Base-by-base conservation (phyloP, 495 filamentous ascomycete species). In the Tuber aestivum region DNA sequence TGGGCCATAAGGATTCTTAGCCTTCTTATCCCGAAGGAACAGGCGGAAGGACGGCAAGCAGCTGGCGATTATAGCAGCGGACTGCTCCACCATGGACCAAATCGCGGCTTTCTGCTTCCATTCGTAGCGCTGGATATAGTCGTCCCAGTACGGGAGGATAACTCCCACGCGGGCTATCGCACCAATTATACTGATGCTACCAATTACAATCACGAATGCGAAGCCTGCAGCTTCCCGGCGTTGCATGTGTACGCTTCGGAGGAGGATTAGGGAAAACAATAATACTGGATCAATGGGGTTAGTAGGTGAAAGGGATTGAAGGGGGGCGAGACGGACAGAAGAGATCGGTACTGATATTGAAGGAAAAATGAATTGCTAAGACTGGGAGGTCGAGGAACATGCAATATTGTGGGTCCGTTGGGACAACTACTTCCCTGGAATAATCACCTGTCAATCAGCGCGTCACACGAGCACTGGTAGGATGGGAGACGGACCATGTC, bases 101-200 rank as follows among this genome's bases (percentile, higher is more conserved):
- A 65, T 65, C 27, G 56, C 56, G 56, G 56, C 56, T 65, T 65
- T 65, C 56, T 65, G 56, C 56, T 65, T 65, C 56, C 56, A 65
- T 65, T 16, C 56, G 27, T 65, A 65, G 56, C 56, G 56, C 56
- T 65, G 12, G 27, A 65, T 35, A 35, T 35, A 65, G 56, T 65
- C 32, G 27, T 35, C 56, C 56, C 56, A 65, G 3, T 65, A 35
- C 56, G 56, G 56, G 56, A 65, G 27, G 27, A 65, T 65, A 1
- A 65, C 27, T 14, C 3, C 56, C 56, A 65, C 14, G 10, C 56
- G 56, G 3, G 56, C 56, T 65, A 65, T 65, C 4, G n/a, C 56
- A 18, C 56, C 56, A 16, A 65, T 20, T 65, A 65, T 35, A 65
- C 56, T 65, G 14, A 35, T 35, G 3, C 56, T 35, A 27, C 56